Conservation (phyloP, 2,329 filamentous ascomycete species). For the Ophiosphaerella korrae region DNA sequence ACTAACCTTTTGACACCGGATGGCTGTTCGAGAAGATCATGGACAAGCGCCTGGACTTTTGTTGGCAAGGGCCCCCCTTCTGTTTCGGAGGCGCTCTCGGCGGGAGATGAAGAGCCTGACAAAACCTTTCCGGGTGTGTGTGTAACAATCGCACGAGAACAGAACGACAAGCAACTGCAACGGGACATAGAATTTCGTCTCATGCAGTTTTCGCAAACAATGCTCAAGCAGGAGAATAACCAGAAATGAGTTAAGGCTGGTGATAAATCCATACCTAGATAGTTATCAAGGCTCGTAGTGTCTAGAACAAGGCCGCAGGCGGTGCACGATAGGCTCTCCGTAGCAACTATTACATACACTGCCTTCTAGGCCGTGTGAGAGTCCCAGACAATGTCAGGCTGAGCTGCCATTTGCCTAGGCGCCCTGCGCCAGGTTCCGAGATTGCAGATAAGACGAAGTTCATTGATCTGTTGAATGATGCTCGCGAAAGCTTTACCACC, state of each 20-base stretch:
- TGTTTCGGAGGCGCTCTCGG: background rate
- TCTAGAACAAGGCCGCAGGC: background rate
- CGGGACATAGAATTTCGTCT: background rate
- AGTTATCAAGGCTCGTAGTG: background rate
- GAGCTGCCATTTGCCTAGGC: background rate
- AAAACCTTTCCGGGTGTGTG: too few relatives aligned
- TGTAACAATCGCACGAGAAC: background rate
- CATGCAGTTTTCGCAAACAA: conserved; percentile 19
- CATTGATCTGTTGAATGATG: conserved; percentile 53
- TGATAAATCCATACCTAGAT: conserved; percentile 1
- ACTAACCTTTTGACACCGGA: conserved; percentile 45
- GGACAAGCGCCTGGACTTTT: conserved; percentile 45
- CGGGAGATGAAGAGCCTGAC: background rate
- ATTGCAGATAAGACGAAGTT: conserved; percentile 54
- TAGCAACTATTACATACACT: background rate
- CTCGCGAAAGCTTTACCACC: conserved; percentile 42
- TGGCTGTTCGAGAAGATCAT: conserved; percentile 36
- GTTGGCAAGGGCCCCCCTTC: conserved; percentile 8
- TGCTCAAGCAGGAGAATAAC: conserved; percentile 19
- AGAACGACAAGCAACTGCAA: conserved; percentile 18
- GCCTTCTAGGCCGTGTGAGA: background rate
- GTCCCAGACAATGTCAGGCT: background rate
- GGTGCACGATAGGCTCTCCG: background rate
- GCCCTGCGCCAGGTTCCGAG: conserved; percentile 38
- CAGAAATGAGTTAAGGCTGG: background rate